Evolutionary conservation across 2,329 filamentous ascomycete species (phyloP).

Genomic region (Venturia pyrina): DNA sequence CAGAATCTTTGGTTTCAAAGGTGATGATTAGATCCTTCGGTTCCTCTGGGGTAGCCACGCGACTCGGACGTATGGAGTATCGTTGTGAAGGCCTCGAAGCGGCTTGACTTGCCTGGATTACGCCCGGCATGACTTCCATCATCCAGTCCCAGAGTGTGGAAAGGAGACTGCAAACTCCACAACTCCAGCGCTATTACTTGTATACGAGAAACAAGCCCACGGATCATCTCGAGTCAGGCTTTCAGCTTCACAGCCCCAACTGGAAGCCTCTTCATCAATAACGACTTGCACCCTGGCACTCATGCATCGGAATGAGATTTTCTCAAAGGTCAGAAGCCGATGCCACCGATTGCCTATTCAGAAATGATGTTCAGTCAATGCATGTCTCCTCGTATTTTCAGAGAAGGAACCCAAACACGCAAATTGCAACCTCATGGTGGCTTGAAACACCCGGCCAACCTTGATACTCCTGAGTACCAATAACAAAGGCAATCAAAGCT

Average conservation of each 20-base stretch:
- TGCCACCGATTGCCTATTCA: background rate
- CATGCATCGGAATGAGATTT: background rate
- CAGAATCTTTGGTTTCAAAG: too few relatives aligned
- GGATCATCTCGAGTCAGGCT: background rate
- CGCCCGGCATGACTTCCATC: too few relatives aligned
- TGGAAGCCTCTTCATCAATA: background rate
- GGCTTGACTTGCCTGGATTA: too few relatives aligned
- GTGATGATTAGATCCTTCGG: too few relatives aligned
- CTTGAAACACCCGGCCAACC: background rate
- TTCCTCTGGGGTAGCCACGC: too few relatives aligned
- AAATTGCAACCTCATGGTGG: background rate
- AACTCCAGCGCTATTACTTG: too few relatives aligned
- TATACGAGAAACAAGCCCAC: background rate
- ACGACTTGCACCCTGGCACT: background rate
- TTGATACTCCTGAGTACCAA: background rate
- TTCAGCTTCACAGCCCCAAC: background rate
- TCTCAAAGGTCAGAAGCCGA: background rate
- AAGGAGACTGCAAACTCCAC: too few relatives aligned
- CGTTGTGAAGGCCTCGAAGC: too few relatives aligned
- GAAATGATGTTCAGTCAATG: background rate
- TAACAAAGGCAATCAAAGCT: background rate
- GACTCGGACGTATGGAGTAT: too few relatives aligned
- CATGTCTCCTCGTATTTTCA: background rate
- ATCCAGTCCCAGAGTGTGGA: too few relatives aligned
- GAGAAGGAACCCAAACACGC: background rate